A percentile compares a stretch with the other conserved stretches of the same genome.
These are phyloP conservation scores for Fragosphaeria purpurea DNA, from an alignment of 2,329 filamentous ascomycete genomes.

Conservation along the genomic window DNA sequence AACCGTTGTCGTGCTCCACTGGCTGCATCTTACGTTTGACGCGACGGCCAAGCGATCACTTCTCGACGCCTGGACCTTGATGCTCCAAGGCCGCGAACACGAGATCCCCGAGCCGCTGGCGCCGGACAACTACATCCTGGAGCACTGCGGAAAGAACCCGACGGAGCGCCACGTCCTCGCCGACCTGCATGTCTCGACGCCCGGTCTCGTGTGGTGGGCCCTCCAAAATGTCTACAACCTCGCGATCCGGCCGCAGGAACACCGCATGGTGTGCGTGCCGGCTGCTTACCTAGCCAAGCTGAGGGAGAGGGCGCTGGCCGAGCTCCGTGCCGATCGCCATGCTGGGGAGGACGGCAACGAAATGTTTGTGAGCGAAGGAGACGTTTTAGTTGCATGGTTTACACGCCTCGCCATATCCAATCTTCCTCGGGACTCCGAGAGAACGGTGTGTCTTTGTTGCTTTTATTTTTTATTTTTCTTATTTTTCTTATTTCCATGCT, in stretches of 20 bases:
- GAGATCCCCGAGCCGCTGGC: slow-evolving; percentile 65
- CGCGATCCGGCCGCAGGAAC: slow-evolving; percentile 17
- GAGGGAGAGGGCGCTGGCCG: slow-evolving; percentile 15
- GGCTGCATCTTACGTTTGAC: slow-evolving; percentile 33
- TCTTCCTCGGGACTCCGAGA: too few relatives aligned
- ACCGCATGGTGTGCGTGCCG: slow-evolving; percentile 27
- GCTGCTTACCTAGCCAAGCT: slow-evolving; percentile 16
- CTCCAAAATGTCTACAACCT: slow-evolving; percentile 18
- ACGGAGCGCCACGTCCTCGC: slow-evolving; percentile 16
- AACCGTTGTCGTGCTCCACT: slow-evolving; percentile 31
- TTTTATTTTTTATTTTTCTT: too few relatives aligned
- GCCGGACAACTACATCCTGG: slow-evolving; percentile 29
- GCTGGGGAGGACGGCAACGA: background rate
- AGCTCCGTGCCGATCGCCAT: background rate
- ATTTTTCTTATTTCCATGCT: too few relatives aligned
- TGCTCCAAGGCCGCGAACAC: slow-evolving; percentile 26
- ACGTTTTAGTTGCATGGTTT: too few relatives aligned
- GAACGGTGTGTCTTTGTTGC: too few relatives aligned
- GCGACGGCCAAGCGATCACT: slow-evolving; percentile 28
- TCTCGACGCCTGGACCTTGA: slow-evolving; percentile 29
- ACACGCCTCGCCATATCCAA: too few relatives aligned
- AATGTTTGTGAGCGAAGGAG: slow-evolving; percentile 24
- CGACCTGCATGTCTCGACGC: slow-evolving; percentile 11
- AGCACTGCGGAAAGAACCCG: slow-evolving; percentile 35
- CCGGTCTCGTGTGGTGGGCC: slow-evolving; percentile 15